These are phyloP conservation scores for Cercospora berteroae DNA, from an alignment of 2,329 filamentous ascomycete genomes.

Conservation along the genomic window DNA sequence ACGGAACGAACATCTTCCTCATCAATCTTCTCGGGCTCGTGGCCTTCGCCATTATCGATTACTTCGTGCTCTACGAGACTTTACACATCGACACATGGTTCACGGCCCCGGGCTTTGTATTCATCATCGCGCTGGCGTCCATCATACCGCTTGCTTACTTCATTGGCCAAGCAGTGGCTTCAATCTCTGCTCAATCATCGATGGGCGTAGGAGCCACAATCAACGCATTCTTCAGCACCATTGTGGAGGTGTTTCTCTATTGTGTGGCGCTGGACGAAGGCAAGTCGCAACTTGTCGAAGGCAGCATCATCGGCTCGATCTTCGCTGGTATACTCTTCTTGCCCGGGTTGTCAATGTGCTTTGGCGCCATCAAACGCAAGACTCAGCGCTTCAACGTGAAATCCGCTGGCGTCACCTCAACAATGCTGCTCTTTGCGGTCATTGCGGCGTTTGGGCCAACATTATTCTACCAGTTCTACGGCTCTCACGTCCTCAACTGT, in stretches of 20 bases:
- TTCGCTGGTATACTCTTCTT: conserved; percentile 95
- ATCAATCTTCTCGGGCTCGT: conserved; percentile 95
- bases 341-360: conserved; percentile 96
- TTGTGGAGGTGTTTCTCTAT: conserved; percentile 97
- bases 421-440: conserved; percentile 94
- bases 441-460: conserved; percentile 95
- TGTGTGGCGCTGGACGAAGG: conserved; percentile 90
- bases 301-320: conserved; percentile 95
- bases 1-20: conserved; percentile 97
- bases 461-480: conserved; percentile 97
- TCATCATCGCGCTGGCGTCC: conserved; percentile 77
- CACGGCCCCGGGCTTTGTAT: conserved; percentile 82
- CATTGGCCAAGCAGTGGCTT: conserved; percentile 96
- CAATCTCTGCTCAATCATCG: conserved; percentile 95
- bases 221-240: conserved; percentile 96
- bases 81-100: conserved; percentile 70
- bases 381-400: conserved; percentile 97
- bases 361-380: conserved; percentile 94
- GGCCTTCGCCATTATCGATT: conserved; percentile 92
- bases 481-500: conserved; percentile 92
- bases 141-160: conserved; percentile 98
- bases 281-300: conserved; percentile 89
- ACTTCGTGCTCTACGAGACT: conserved; percentile 69
- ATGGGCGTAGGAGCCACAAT: conserved; percentile 97
- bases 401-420: conserved; percentile 93